Evolutionary conservation across 2,329 filamentous ascomycete genomes (phyloP).

Genomic region (Cladosporium sp.): DNA sequence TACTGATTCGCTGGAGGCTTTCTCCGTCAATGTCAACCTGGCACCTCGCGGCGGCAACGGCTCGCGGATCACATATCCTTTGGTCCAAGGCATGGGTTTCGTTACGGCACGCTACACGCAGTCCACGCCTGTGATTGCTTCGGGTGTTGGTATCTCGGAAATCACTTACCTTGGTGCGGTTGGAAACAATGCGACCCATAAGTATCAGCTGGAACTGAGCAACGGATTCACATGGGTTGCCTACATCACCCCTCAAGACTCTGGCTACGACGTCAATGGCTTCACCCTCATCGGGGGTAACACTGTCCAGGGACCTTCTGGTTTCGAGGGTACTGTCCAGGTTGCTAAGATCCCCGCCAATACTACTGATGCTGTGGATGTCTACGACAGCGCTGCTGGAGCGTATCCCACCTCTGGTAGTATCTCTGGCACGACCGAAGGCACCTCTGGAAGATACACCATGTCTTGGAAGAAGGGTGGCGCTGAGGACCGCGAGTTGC

Average conservation of each 20-base stretch:
- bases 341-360: constrained; percentile 67
- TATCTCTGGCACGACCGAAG: constrained; percentile 60
- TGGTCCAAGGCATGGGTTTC: constrained; percentile 87
- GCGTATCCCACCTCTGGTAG: constrained; percentile 64
- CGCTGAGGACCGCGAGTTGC: constrained; percentile 53
- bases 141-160: constrained; percentile 67
- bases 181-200: constrained; percentile 62
- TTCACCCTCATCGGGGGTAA: constrained; percentile 65
- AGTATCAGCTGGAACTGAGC: constrained; percentile 69
- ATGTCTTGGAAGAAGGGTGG: constrained; percentile 72
- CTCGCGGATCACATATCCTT: constrained; percentile 67
- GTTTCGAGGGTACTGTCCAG: constrained; percentile 76
- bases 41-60: constrained; percentile 42
- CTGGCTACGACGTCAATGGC: constrained; percentile 50
- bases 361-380: constrained; percentile 28
- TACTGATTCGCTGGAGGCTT: constrained; percentile 50
- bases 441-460: constrained; percentile 63
- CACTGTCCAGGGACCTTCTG: constrained; percentile 58
- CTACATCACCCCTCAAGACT: constrained; percentile 64
- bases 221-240: constrained; percentile 72
- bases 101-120: constrained; percentile 69
- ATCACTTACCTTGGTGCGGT: constrained; percentile 50
- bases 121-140: constrained; percentile 66
- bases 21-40: constrained; percentile 66
- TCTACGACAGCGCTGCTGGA: constrained; percentile 73